Percentiles rank a stretch among this genome's conserved stretches.
phyloP scores from a whole-genome alignment of 768 basidiomycete species.

The Hericium rajendrae region DNA sequence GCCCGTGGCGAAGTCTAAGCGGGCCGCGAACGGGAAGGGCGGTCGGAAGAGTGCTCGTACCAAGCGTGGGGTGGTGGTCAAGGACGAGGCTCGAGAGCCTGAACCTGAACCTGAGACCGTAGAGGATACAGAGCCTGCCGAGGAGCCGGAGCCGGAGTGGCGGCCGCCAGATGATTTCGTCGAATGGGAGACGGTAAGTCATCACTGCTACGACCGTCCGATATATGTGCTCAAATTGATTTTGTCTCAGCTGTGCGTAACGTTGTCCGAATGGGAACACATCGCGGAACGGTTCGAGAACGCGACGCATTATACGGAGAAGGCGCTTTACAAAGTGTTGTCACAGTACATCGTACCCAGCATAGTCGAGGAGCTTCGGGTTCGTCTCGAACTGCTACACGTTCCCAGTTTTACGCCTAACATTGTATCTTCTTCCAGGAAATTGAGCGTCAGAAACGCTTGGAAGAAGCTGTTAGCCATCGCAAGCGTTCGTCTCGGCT shows the following conservation, averaged over 20 bases:
- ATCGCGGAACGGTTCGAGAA: conserved; percentile 67
- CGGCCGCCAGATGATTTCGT: conserved; percentile 45
- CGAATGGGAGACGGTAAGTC: conserved; percentile 82
- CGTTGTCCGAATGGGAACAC: conserved; percentile 77
- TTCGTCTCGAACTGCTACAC: conserved; percentile 21
- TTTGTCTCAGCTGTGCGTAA: conserved; percentile 60
- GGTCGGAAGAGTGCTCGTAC: conserved; percentile 6
- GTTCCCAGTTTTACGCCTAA: no score
- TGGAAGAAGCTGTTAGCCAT: conserved; percentile 71
- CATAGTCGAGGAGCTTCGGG: conserved; percentile 61
- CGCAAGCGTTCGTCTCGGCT: conserved; percentile 90
- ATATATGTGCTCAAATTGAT: background rate
- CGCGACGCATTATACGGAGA: conserved; percentile 73
- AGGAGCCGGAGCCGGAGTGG: conserved; percentile 16
- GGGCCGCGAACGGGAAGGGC: conserved; percentile 3
- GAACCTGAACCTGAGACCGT: background rate
- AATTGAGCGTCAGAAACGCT: conserved; percentile 44
- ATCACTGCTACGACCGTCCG: background rate
- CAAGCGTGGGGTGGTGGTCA: conserved; percentile 1
- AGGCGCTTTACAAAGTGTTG: conserved; percentile 62
- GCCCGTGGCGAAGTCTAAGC: conserved; percentile 7
- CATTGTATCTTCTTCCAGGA: conserved; percentile 33
- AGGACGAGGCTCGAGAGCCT: conserved; percentile 8
- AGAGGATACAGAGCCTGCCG: conserved; percentile 9
- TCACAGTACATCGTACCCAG: conserved; percentile 57